These are phyloP conservation scores for Lumnitzera littorea DNA, from an alignment of 345 rosid genomes.

Conservation along the genomic window DNA sequence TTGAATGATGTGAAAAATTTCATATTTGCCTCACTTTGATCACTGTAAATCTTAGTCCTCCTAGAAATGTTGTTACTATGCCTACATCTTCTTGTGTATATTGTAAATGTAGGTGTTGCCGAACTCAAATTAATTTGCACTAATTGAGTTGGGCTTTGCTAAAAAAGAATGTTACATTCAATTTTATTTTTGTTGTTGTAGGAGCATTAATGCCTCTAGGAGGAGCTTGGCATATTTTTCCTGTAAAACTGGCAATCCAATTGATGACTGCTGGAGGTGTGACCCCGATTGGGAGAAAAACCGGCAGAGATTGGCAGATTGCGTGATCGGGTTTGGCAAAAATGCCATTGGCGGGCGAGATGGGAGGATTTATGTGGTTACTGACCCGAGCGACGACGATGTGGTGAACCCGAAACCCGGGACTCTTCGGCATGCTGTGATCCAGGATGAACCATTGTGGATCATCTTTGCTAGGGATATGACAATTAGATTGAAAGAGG, in stretches of 20 bases:
- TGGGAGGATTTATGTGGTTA: constrained; percentile 54
- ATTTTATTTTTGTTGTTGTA: constrained; percentile 4
- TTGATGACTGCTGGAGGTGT: constrained; percentile 78
- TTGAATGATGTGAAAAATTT: too few species aligned
- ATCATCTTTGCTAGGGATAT: constrained; percentile 61
- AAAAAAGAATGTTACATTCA: too few species aligned
- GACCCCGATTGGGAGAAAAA: constrained; percentile 62
- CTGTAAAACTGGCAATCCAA: constrained; percentile 67
- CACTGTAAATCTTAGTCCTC: too few species aligned
- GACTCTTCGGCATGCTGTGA: constrained; percentile 59
- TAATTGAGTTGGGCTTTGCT: too few species aligned
- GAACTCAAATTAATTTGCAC: too few species aligned
- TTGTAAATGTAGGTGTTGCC: too few species aligned
- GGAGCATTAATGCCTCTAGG: constrained; percentile 56
- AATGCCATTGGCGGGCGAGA: constrained; percentile 66
- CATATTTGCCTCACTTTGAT: too few species aligned
- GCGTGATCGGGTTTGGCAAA: constrained; percentile 73
- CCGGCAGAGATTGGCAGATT: constrained; percentile 54
- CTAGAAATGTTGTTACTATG: too few species aligned
- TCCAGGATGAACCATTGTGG: constrained; percentile 60
- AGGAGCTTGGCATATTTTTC: constrained; percentile 57
- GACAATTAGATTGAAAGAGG: constrained; percentile 64
- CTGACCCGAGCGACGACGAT: constrained; percentile 42
- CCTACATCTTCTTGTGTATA: too few species aligned
- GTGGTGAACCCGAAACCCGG: constrained; percentile 61